These are phyloP conservation scores for Monosporascus sp. DNA, from an alignment of 2,329 filamentous ascomycete genomes.

Conservation along the genomic window DNA sequence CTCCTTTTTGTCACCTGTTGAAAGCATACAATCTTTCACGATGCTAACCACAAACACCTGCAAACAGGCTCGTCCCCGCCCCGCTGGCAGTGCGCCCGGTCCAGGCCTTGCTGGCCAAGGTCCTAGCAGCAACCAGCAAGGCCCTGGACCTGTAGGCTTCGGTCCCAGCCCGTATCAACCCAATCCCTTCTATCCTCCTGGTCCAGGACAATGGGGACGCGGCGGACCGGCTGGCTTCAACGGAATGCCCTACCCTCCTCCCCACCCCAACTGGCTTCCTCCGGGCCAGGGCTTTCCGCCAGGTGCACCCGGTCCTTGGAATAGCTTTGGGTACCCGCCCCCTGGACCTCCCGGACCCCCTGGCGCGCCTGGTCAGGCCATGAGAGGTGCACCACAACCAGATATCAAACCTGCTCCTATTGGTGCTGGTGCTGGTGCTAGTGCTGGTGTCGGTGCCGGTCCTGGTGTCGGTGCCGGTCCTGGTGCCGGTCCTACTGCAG, in stretches of 20 bases:
- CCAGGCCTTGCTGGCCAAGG: conserved; percentile 12
- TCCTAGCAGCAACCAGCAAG: conserved; percentile 11
- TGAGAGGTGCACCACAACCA: conserved; percentile 28
- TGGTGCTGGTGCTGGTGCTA: conserved; percentile 44
- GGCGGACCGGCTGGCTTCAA: conserved; percentile 58
- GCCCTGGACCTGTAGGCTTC: conserved; percentile 33
- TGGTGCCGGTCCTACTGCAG: conserved; percentile 40
- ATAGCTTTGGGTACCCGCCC: conserved; percentile 56
- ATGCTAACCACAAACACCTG: conserved; percentile 20
- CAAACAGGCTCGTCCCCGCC: conserved; percentile 33
- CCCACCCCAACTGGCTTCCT: conserved; percentile 73
- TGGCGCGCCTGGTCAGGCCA: conserved; percentile 23
- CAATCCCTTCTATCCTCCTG: conserved; percentile 46
- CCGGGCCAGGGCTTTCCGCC: conserved; percentile 70
- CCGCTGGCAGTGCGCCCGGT: conserved; percentile 19
- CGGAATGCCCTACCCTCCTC: conserved; percentile 72
- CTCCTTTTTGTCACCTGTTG: conserved; percentile 8
- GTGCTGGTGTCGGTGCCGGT: conserved; percentile 43
- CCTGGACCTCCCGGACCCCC: conserved; percentile 41
- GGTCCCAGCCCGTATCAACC: conserved; percentile 39
- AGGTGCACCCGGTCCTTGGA: conserved; percentile 55
- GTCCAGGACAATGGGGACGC: conserved; percentile 50
- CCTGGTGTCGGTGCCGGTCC: conserved; percentile 43
- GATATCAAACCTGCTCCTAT: conserved; percentile 46
- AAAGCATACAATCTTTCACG: conserved; percentile 3